Evolutionary conservation across 2,329 filamentous ascomycete genomes (phyloP).

Genomic region (Chaetoscypha palmicola): DNA sequence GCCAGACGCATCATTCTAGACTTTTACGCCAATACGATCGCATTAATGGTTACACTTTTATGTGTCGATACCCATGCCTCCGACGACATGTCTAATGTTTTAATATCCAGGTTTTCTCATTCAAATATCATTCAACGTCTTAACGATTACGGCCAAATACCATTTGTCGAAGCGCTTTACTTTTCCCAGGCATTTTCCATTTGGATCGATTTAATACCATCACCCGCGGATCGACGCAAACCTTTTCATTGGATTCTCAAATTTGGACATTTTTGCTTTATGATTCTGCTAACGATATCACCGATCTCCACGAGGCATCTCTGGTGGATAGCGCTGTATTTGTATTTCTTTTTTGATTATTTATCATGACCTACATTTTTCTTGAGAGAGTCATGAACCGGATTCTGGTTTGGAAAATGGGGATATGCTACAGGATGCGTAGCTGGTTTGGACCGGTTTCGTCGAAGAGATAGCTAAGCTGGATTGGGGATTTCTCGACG

Average conservation of each 20-base stretch:
- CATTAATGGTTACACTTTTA: slow-evolving; percentile 10
- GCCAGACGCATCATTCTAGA: slow-evolving; percentile 17
- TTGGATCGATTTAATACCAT: slow-evolving; percentile 1
- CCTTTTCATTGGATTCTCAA: neutral
- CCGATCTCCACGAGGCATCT: slow-evolving; percentile 7
- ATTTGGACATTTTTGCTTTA: slow-evolving; percentile 1
- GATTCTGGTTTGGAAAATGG: neutral
- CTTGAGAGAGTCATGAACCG: neutral
- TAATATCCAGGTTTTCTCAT: slow-evolving; percentile 10
- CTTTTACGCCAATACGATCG: slow-evolving; percentile 17
- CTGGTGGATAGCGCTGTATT: slow-evolving; percentile 14
- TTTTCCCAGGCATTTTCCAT: neutral
- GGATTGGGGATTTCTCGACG: no score
- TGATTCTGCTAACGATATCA: slow-evolving; percentile 15
- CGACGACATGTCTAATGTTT: slow-evolving; percentile 19
- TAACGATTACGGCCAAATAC: slow-evolving; percentile 9
- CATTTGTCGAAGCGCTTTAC: slow-evolving; percentile 1
- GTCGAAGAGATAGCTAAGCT: no score
- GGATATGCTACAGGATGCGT: neutral
- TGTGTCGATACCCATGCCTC: slow-evolving; percentile 9
- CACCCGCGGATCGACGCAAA: slow-evolving; percentile 2
- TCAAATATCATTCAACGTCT: slow-evolving; percentile 3
- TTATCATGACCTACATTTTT: no score
- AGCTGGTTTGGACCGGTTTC: neutral
- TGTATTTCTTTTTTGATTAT: slow-evolving; percentile 6